A percentile compares a stretch with the other conserved stretches of the same genome.
Evolutionary conservation across 352 stramenopile species (phyloP).

Genomic region (Phytopythium montanum): DNA sequence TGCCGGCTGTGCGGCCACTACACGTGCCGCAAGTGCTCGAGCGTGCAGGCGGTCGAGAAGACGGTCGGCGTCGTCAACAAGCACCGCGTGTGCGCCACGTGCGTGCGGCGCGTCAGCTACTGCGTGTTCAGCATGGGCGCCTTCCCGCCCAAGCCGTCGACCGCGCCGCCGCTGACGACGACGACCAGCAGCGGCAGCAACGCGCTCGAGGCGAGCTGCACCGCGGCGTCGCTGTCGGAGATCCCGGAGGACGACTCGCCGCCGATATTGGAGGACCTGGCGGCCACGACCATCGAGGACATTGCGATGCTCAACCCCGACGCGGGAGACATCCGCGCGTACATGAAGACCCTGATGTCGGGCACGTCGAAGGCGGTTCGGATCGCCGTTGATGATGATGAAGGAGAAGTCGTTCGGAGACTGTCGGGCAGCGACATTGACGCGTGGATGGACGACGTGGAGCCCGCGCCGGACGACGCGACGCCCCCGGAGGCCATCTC

Average conservation of each 20-base stretch:
- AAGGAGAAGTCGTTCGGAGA: not conserved
- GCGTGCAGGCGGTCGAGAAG: constrained; percentile 41
- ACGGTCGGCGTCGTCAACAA: constrained; percentile 31
- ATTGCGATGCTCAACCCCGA: constrained; percentile 20
- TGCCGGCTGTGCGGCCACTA: constrained; percentile 54
- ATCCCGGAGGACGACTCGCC: constrained; percentile 18
- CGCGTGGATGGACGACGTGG: constrained; percentile 17
- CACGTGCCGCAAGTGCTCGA: constrained; percentile 52
- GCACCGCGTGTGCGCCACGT: constrained; percentile 45
- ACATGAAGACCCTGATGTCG: constrained; percentile 19
- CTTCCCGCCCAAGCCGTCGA: constrained; percentile 19
- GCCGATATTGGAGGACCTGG: constrained; percentile 35
- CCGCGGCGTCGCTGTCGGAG: constrained; percentile 15
- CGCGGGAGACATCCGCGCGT: constrained; percentile 12
- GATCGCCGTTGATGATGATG: not conserved
- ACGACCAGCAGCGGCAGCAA: constrained; percentile 18
- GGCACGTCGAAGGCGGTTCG: constrained; percentile 14
- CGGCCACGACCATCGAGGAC: constrained; percentile 33
- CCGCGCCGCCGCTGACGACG: not conserved
- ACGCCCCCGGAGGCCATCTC: constrained; percentile 39
- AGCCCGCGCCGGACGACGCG: constrained; percentile 5
- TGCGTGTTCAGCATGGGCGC: constrained; percentile 40
- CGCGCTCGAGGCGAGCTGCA: constrained; percentile 16
- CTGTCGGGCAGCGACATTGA: constrained; percentile 28
- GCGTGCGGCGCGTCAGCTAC: constrained; percentile 42